These are phyloP conservation scores for Lippia alba DNA, from an alignment of 305 asterid species.

Conservation along the genomic window DNA sequence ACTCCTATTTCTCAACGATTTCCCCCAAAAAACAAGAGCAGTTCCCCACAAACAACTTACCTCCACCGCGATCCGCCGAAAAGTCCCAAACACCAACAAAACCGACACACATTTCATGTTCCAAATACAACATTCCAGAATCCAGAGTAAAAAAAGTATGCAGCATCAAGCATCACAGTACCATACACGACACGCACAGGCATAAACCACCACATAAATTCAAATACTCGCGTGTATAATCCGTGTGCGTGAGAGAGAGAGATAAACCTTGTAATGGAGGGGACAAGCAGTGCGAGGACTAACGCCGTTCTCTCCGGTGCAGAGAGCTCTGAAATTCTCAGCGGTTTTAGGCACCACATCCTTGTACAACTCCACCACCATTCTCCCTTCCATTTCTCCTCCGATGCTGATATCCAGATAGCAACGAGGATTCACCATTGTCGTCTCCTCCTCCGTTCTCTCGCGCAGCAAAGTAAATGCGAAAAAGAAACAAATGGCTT, in stretches of 20 bases:
- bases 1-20: constrained; percentile 16
- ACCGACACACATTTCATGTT: constrained; percentile 3
- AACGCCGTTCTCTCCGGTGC: constrained; percentile 79
- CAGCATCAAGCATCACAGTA: constrained; percentile 10
- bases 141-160: constrained; percentile 14
- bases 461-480: constrained; percentile 16
- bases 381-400: constrained; percentile 70
- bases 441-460: constrained; percentile 18
- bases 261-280: constrained; percentile 69
- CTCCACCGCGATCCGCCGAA: constrained; percentile 2
- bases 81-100: not conserved
- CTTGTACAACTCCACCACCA: constrained; percentile 58
- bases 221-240: not conserved
- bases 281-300: constrained; percentile 60
- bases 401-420: constrained; percentile 68
- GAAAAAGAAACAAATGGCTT: constrained; percentile 1
- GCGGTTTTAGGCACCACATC: constrained; percentile 69
- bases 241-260: not conserved
- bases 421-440: constrained; percentile 65
- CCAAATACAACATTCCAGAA: constrained; percentile 1
- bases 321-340: constrained; percentile 83
- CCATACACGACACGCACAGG: constrained; percentile 9
- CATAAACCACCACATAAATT: constrained; percentile 2
- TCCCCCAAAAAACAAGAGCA: not conserved
- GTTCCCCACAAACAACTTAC: not conserved